A percentile compares a stretch with the other conserved stretches of the same genome.
These are phyloP conservation scores for Nadsonia starkeyi-henricii DNA, from an alignment of 1,139 yeast genomes.

Conservation along the genomic window DNA sequence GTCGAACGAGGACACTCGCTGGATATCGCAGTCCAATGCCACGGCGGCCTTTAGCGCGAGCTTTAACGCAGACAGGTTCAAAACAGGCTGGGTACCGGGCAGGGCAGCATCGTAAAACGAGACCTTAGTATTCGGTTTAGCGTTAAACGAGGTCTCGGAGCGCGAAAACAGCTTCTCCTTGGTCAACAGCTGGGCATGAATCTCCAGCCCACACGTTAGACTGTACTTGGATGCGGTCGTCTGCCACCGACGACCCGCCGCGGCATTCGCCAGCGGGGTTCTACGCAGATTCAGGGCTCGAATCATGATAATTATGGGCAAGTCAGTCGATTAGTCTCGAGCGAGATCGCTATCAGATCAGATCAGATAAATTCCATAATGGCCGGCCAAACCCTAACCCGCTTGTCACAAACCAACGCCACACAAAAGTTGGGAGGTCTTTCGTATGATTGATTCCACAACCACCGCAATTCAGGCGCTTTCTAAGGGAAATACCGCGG, in stretches of 20 bases:
- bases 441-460: no score
- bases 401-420: no score
- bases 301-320: no score
- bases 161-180: conserved; percentile 58
- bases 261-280: no score
- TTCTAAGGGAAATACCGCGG: no score
- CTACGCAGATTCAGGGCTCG: no score
- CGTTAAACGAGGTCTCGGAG: conserved; percentile 28
- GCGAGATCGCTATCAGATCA: no score
- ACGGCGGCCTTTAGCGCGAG: conserved; percentile 62
- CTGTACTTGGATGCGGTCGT: conserved; percentile 15
- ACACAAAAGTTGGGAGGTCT: no score
- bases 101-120: conserved; percentile 75
- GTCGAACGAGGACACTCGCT: conserved; percentile 54
- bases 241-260: neutral
- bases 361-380: no score
- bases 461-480: no score
- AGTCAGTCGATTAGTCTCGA: no score
- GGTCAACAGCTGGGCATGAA: conserved; percentile 80
- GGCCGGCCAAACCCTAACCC: no score
- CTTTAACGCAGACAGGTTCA: conserved; percentile 63
- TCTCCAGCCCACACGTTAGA: conserved; percentile 80
- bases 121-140: conserved; percentile 52
- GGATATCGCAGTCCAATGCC: conserved; percentile 52
- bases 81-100: conserved; percentile 84